Evolutionary conservation across 148 eudicot species (phyloP), one percentile per base, ranked within the genome.

Genomic region (Chenopodium quinoa): DNA sequence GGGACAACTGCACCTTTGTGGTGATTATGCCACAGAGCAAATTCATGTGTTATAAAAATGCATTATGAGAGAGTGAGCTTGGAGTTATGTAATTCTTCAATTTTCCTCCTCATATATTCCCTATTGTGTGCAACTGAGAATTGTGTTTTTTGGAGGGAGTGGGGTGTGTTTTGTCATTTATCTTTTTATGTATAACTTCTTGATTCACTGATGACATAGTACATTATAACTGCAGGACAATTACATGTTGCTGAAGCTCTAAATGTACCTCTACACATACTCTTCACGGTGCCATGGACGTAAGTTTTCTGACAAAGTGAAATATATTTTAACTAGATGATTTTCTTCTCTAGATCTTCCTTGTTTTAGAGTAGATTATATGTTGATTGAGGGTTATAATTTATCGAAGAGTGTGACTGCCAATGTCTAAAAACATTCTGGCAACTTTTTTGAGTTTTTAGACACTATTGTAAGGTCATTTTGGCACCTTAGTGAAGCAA

Each of bases 231-330:
- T 80, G 77, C 95, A 96, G 99, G 99, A 79, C 98, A 96, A 84
- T 84, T 84, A 73, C 97, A 96, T 84, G 93, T 96, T 78, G 99
- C 99, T 75, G 99, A 96, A 91, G 98, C 97, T 90, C 98, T 96
- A 63, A 90, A 89, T 58, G 88, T 96, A 16, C 99, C 99, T 82
- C 87, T 94, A 82, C 94, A 96, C 88, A 92, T 96, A 79, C 92
- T 96, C 86, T 94, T 92, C 91, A 96, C 99, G 56, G 86, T 93
- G 90, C 99, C 99, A 34, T 96, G 98, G 98, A 96, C 97, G 99
- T 96, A 83, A 92, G 99, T 80, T 82, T 31, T 81, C 69, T 84
- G 50, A 25, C 32, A 65, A 64, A 31, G 68, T 37, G 56, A 25
- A 74, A 11, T 32, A 46, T 65, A 4, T 50, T 11, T 63, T 34